phyloP scores from a whole-genome alignment of 495 filamentous ascomycete genomes.

The Xylaria palmicola region DNA sequence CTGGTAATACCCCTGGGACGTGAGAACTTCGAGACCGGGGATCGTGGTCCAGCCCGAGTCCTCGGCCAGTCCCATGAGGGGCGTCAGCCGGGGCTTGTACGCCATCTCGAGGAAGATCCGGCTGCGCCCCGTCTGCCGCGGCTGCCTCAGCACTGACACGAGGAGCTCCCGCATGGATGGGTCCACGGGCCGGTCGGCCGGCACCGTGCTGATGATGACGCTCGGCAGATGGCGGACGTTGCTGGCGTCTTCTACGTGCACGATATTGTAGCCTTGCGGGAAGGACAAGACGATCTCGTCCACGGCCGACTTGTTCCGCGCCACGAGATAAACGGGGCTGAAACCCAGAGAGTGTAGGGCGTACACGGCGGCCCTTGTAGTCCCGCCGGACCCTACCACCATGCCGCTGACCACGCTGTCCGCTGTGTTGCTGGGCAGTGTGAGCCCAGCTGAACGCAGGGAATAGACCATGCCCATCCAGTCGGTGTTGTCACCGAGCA shows the following conservation, averaged over 20 bases:
- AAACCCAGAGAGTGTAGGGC: constrained; percentile 81
- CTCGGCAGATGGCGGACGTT: constrained; percentile 57
- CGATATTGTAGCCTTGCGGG: constrained; percentile 72
- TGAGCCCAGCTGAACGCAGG: constrained; percentile 70
- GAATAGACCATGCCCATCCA: constrained; percentile 89
- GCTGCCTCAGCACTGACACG: constrained; percentile 58
- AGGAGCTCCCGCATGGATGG: constrained; percentile 65
- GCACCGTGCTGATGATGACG: constrained; percentile 86
- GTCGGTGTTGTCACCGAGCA: constrained; percentile 91
- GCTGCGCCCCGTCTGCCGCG: constrained; percentile 39
- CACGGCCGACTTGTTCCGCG: constrained; percentile 69
- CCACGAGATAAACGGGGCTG: constrained; percentile 81
- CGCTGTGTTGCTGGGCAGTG: constrained; percentile 31
- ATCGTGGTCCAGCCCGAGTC: constrained; percentile 84
- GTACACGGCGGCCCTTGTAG: constrained; percentile 87
- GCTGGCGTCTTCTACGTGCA: constrained; percentile 50
- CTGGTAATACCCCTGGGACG: constrained; percentile 81
- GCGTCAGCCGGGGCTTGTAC: constrained; percentile 82
- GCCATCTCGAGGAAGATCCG: constrained; percentile 91
- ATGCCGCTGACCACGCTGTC: constrained; percentile 50
- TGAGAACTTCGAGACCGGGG: constrained; percentile 84
- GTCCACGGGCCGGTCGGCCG: constrained; percentile 85
- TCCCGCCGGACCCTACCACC: constrained; percentile 89
- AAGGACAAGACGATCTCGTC: constrained; percentile 67
- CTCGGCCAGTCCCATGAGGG: constrained; percentile 80